Evolutionary conservation across 148 eudicot genomes (phyloP), one percentile per base, ranked within the genome.

Genomic region (Pouteria glomerata): DNA sequence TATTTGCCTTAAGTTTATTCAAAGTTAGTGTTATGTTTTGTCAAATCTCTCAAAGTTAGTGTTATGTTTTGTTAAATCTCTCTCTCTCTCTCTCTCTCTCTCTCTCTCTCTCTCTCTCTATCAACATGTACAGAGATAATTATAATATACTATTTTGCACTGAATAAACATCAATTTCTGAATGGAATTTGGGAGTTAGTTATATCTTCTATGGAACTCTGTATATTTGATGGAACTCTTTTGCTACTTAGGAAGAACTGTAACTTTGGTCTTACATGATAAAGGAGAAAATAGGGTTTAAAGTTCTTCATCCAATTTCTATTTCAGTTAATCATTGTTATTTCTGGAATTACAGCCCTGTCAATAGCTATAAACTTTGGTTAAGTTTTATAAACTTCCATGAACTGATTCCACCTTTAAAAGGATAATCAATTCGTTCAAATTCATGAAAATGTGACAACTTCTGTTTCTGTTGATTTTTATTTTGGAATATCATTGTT

Each of bases 1-100:
- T n/a, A n/a, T n/a, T n/a, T n/a, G n/a, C n/a, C n/a, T n/a, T n/a
- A n/a, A n/a, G n/a, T n/a, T n/a, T n/a, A n/a, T n/a, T 71, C 50
- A 21, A 26, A 55, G 37, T 57, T 71, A 50, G 11, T 48, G 30
- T 2, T 39, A 23, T 34, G 37, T 50, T 48, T 21, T 57, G 3
- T 42, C 59, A 67, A 18, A 50, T 23, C 16, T 76, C 26, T 71
- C 50, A 21, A 26, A 55, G 37, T 57, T 71, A 50, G 11, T 48
- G 30, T 2, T 39, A 23, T 34, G 37, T 50, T 48, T 21, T 57
- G 3, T 42, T 44, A 67, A 18, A 50, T 23, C 16, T 35, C 52
- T 19, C 33, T 42, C 21, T 33, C 47, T 21, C 70, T 56, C 61
- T 66, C 56, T 31, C 29, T 30, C 70, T 72, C 67, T 37, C 30